Evolutionary conservation across 371 early-diverging fungal species (phyloP).

Genomic region (Apophysomyces elegans): DNA sequence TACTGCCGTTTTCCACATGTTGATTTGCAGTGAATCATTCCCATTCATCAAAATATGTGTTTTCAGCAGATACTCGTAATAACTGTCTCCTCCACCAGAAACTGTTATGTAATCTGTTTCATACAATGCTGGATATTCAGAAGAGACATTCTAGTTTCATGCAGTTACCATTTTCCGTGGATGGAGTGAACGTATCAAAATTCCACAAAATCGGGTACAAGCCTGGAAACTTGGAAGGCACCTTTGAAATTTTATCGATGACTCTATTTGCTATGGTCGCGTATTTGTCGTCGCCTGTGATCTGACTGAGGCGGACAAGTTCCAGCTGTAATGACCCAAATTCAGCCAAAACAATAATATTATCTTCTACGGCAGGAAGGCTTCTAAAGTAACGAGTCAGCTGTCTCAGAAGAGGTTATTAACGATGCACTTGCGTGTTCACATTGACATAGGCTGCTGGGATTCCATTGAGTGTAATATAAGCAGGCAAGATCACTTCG

Average conservation of each 20-base stretch:
- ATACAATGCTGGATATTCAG: not conserved
- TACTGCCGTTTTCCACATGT: conserved; percentile 47
- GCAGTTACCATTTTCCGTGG: conserved; percentile 24
- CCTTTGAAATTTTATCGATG: conserved; percentile 56
- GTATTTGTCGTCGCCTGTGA: conserved; percentile 77
- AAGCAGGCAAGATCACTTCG: conserved; percentile 46
- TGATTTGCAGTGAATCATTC: conserved; percentile 47
- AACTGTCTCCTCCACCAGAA: conserved; percentile 81
- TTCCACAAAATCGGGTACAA: conserved; percentile 73
- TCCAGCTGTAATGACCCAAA: conserved; percentile 90
- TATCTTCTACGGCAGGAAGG: conserved; percentile 19
- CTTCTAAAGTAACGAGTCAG: conserved; percentile 23
- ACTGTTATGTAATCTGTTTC: conserved; percentile 49
- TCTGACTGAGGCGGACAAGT: conserved; percentile 76
- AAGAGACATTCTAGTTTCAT: not conserved
- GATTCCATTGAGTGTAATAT: conserved; percentile 68
- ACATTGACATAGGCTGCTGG: conserved; percentile 78
- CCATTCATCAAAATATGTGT: conserved; percentile 63
- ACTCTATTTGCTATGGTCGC: conserved; percentile 67
- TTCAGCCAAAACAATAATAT: conserved; percentile 75
- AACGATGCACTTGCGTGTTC: conserved; percentile 21
- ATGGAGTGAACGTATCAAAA: conserved; percentile 35
- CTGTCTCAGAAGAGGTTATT: not conserved
- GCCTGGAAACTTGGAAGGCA: conserved; percentile 61
- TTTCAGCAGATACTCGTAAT: conserved; percentile 85